Evolutionary conservation across 2,329 filamentous ascomycete species (phyloP).

Genomic region (Atkinsonella texensis): DNA sequence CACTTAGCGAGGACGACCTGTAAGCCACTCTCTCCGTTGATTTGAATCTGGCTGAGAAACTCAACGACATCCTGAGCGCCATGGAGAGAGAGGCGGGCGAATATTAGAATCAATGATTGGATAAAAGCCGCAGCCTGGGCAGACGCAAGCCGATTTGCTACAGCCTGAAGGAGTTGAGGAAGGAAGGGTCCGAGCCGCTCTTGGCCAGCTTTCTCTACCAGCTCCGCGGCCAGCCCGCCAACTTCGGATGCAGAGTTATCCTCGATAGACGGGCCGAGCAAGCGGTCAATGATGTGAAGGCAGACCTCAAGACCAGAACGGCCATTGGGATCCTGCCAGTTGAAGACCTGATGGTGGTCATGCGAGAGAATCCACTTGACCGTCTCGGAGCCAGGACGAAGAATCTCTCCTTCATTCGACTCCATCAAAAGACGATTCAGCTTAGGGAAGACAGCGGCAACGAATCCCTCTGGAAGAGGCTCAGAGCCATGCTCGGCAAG

Average conservation of each 20-base stretch:
- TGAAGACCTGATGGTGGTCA: conserved; percentile 80
- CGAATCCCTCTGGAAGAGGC: conserved; percentile 77
- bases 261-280: conserved; percentile 73
- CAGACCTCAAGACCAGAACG: conserved; percentile 81
- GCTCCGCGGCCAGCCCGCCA: conserved; percentile 80
- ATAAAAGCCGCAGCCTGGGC: conserved; percentile 84
- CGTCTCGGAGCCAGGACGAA: conserved; percentile 74
- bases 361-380: conserved; percentile 84
- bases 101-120: conserved; percentile 89
- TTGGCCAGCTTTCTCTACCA: conserved; percentile 90
- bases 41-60: conserved; percentile 75
- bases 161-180: conserved; percentile 75
- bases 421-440: conserved; percentile 71
- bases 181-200: conserved; percentile 85
- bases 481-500: conserved; percentile 73
- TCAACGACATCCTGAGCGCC: conserved; percentile 83
- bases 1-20: conserved; percentile 87
- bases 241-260: conserved; percentile 95
- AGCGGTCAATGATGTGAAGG: conserved; percentile 81
- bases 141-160: conserved; percentile 71
- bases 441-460: conserved; percentile 77
- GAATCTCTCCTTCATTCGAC: conserved; percentile 75
- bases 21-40: conserved; percentile 70
- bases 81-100: conserved; percentile 76
- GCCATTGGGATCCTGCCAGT: conserved; percentile 69